Conservation (phyloP, 2,329 filamentous ascomycete species). For the Fonsecaea pugnacius region DNA sequence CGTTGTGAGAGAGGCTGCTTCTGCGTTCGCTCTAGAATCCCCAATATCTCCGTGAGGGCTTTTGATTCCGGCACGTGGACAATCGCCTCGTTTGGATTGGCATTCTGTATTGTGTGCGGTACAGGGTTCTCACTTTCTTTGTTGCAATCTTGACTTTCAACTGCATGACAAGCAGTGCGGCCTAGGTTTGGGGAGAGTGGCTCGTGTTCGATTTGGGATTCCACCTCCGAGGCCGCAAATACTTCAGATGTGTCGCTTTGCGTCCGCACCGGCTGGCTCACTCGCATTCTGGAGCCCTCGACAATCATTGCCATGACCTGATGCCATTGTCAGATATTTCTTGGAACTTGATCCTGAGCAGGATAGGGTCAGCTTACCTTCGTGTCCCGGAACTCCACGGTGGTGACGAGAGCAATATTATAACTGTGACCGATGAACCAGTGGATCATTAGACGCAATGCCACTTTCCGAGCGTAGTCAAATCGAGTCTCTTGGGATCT, state of each 20-base stretch:
- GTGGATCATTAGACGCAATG: not conserved
- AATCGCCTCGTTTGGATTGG: not conserved
- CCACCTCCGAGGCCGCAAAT: not conserved
- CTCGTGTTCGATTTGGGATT: not conserved
- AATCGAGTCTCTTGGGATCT: not conserved
- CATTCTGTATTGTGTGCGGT: not conserved
- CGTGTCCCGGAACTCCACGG: not conserved
- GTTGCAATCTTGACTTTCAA: not conserved
- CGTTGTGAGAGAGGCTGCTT: not conserved
- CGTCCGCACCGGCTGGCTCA: not conserved
- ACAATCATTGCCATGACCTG: constrained; percentile 4
- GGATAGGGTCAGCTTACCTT: not conserved
- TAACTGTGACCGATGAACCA: not conserved
- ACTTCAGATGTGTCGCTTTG: not conserved
- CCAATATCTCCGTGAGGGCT: not conserved
- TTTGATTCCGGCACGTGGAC: not conserved
- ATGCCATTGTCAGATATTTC: not conserved
- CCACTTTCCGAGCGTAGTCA: not conserved
- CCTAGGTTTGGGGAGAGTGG: not conserved
- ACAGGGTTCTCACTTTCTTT: not conserved
- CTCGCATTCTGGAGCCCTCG: not conserved
- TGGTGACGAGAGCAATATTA: constrained; percentile 1
- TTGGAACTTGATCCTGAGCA: not conserved
- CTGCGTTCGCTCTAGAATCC: not conserved
- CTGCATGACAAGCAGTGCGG: not conserved